phyloP scores from a whole-genome alignment of 805 yeast species.

The Schwanniomyces vanrijiae region DNA sequence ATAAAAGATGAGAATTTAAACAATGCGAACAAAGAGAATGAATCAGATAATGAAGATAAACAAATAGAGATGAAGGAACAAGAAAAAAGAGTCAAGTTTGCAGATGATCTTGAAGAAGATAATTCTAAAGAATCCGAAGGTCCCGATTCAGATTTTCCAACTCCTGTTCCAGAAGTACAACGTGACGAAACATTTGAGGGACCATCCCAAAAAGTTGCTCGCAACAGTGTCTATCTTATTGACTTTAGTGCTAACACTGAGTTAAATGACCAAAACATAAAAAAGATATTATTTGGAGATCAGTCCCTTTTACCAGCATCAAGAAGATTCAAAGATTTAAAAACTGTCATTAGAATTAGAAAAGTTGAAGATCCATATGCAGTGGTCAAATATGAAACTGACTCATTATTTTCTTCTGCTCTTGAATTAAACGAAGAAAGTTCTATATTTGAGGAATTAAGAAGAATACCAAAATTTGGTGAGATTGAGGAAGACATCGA shows the following conservation, averaged over 20 bases:
- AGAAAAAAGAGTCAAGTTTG: slow-evolving; percentile 22
- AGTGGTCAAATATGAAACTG: slow-evolving; percentile 28
- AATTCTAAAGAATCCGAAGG: slow-evolving; percentile 4
- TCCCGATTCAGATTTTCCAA: slow-evolving; percentile 5
- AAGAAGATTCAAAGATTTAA: slow-evolving; percentile 54
- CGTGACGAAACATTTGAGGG: slow-evolving; percentile 52
- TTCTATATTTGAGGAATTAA: slow-evolving; percentile 41
- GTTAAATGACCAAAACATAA: slow-evolving; percentile 27
- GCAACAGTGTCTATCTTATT: slow-evolving; percentile 54
- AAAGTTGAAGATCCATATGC: slow-evolving; percentile 39
- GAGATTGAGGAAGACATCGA: slow-evolving; percentile 45
- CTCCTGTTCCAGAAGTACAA: slow-evolving; percentile 5
- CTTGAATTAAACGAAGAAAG: slow-evolving; percentile 35
- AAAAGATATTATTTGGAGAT: slow-evolving; percentile 55
- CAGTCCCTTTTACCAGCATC: slow-evolving; percentile 54
- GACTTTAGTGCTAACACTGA: slow-evolving; percentile 40
- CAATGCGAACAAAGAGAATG: slow-evolving; percentile 7
- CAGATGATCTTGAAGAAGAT: slow-evolving; percentile 14
- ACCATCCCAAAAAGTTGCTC: slow-evolving; percentile 61
- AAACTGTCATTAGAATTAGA: slow-evolving; percentile 48
- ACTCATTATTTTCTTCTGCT: slow-evolving; percentile 33
- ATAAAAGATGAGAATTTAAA: slow-evolving; percentile 6
- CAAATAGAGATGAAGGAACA: neutral
- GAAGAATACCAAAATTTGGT: slow-evolving; percentile 63
- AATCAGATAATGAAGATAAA: neutral